phyloP scores from a whole-genome alignment of 768 basidiomycete genomes.

The Boletellus ananas region DNA sequence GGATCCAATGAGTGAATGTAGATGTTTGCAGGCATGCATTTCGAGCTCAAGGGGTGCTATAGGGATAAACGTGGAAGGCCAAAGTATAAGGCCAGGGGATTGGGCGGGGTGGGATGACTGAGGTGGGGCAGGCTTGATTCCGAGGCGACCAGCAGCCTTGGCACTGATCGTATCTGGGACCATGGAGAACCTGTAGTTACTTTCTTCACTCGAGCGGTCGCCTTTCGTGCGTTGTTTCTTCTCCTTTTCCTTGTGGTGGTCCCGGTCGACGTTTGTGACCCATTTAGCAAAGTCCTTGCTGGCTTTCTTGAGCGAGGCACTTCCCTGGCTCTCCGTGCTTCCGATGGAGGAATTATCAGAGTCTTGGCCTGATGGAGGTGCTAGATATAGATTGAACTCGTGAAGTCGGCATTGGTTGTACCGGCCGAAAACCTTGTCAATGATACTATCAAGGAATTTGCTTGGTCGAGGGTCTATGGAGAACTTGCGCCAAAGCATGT shows the following conservation, averaged over 20 bases:
- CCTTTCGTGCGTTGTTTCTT: slow-evolving; percentile 19
- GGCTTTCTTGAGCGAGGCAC: slow-evolving; percentile 25
- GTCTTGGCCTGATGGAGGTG: slow-evolving; percentile 37
- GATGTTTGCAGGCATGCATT: slow-evolving; percentile 69
- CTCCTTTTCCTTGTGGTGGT: slow-evolving; percentile 29
- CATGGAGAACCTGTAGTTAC: slow-evolving; percentile 13
- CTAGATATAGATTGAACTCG: slow-evolving; percentile 54
- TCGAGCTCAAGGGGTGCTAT: slow-evolving; percentile 59
- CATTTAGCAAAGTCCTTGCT: slow-evolving; percentile 34
- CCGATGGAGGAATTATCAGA: slow-evolving; percentile 17
- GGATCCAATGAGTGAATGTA: slow-evolving; percentile 62
- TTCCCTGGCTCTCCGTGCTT: slow-evolving; percentile 27
- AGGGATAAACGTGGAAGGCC: slow-evolving; percentile 57
- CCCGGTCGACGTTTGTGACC: slow-evolving; percentile 36
- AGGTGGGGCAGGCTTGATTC: slow-evolving; percentile 22
- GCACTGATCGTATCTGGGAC: slow-evolving; percentile 30
- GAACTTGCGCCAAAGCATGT: slow-evolving; percentile 53
- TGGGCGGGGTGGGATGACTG: slow-evolving; percentile 37
- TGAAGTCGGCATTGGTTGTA: slow-evolving; percentile 41
- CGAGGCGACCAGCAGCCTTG: slow-evolving; percentile 39
- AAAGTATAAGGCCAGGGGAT: slow-evolving; percentile 60
- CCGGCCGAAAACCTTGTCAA: slow-evolving; percentile 51
- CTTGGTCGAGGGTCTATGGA: slow-evolving; percentile 51
- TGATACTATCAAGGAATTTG: slow-evolving; percentile 42
- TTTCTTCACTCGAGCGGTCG: slow-evolving; percentile 28